Conservation (phyloP, 768 basidiomycete species). For the Russula virescens region DNA sequence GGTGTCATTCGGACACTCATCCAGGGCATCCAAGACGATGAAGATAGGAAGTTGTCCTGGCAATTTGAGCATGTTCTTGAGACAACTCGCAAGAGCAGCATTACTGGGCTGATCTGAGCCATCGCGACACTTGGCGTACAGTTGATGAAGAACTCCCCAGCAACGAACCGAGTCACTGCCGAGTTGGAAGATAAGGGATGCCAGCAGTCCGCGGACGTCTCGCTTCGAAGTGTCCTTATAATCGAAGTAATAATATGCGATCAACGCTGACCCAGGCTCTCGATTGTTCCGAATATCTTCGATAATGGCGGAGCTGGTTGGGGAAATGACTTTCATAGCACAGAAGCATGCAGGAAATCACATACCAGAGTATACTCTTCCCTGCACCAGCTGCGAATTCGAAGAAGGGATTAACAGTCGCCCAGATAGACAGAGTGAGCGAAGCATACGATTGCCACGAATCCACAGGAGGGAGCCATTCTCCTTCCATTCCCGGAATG, state of each 20-base stretch:
- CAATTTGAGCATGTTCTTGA: neutral
- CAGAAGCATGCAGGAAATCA: too few species aligned
- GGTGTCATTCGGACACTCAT: constrained; percentile 1
- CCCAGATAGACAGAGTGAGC: too few species aligned
- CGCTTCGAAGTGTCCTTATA: neutral
- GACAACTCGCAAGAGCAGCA: neutral
- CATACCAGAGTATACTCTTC: constrained; percentile 5
- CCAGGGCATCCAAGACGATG: neutral
- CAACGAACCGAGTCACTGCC: neutral
- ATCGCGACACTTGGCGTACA: neutral
- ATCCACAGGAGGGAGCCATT: constrained; percentile 4
- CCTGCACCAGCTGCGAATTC: neutral
- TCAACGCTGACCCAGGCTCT: neutral
- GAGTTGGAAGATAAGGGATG: neutral
- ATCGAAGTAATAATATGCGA: neutral
- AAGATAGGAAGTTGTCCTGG: neutral
- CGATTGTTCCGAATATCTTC: neutral
- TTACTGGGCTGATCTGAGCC: neutral
- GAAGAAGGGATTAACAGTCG: neutral
- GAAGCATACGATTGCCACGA: neutral
- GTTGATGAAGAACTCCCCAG: neutral
- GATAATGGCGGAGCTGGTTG: neutral
- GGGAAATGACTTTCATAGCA: neutral
- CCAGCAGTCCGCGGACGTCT: neutral
- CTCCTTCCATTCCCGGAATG: neutral